Evolutionary conservation across 371 early-diverging fungal species (phyloP).

Genomic region (Mortierella sp.): DNA sequence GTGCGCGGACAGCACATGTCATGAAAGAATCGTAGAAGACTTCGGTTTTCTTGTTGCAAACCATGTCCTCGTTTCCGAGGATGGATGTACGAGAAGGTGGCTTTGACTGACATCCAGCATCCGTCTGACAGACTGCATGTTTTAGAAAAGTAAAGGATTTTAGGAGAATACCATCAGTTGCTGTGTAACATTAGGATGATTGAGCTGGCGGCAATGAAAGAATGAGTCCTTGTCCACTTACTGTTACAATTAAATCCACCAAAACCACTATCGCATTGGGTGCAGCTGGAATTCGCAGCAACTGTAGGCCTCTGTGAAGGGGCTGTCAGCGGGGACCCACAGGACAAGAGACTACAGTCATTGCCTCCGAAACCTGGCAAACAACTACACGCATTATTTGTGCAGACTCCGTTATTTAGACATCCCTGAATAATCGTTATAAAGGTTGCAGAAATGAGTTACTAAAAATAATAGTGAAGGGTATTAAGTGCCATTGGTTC

Average conservation of each 20-base stretch:
- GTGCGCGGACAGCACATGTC: conserved; percentile 32
- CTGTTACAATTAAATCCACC: conserved; percentile 56
- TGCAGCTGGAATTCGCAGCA: conserved; percentile 9
- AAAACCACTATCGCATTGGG: conserved; percentile 42
- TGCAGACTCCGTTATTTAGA: conserved; percentile 40
- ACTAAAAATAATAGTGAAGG: background rate
- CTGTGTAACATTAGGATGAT: background rate
- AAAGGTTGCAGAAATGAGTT: background rate
- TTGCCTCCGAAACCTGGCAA: conserved; percentile 46
- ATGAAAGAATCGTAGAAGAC: conserved; percentile 38
- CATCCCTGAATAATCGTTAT: conserved; percentile 31
- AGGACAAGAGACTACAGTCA: conserved; percentile 41
- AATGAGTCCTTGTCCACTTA: conserved; percentile 5
- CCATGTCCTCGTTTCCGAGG: conserved; percentile 46
- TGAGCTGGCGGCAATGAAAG: background rate
- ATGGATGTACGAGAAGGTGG: conserved; percentile 34
- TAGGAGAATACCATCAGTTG: background rate
- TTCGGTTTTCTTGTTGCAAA: conserved; percentile 55
- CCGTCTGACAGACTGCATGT: conserved; percentile 33
- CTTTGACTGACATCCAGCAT: conserved; percentile 38
- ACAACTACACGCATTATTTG: conserved; percentile 33
- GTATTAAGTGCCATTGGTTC: background rate
- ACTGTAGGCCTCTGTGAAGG: conserved; percentile 37
- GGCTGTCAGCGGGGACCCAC: conserved; percentile 38
- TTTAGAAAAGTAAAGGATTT: background rate